phyloP scores from a whole-genome alignment of 2,329 filamentous ascomycete genomes.

The Colletotrichum zoysiae region DNA sequence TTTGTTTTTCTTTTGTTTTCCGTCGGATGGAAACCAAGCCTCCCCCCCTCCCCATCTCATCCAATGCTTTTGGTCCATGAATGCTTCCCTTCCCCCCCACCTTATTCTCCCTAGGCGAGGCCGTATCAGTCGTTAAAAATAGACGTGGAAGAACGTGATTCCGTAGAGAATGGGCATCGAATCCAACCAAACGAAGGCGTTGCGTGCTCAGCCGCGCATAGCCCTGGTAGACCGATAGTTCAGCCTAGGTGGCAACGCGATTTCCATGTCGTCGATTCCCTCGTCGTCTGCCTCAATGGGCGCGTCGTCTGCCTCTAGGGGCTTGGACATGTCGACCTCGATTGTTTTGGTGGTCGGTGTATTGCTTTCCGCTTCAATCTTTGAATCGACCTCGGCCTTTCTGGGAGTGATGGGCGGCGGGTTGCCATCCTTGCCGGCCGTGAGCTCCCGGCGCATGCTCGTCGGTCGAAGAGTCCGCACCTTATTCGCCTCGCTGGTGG shows the following conservation, averaged over 20 bases:
- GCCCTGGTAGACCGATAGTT: constrained; percentile 58
- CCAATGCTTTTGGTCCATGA: constrained; percentile 29
- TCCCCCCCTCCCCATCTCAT: not conserved
- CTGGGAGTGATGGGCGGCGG: constrained; percentile 36
- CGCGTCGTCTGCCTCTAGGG: constrained; percentile 35
- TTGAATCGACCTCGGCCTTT: constrained; percentile 51
- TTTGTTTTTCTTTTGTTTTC: not conserved
- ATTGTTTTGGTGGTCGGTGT: constrained; percentile 17
- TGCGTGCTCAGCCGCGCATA: constrained; percentile 47
- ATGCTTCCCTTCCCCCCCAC: not conserved
- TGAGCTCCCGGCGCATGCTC: constrained; percentile 63
- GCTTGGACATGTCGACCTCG: constrained; percentile 35
- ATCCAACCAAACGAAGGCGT: not conserved
- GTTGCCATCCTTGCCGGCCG: constrained; percentile 44
- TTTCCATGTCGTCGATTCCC: constrained; percentile 54
- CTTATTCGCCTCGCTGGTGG: constrained; percentile 55
- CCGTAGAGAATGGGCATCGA: not conserved
- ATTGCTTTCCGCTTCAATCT: constrained; percentile 41
- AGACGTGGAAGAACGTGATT: constrained; percentile 1
- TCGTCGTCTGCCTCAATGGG: constrained; percentile 55
- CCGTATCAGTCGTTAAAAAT: constrained; percentile 38
- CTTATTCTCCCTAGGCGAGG: constrained; percentile 25
- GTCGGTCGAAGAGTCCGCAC: constrained; percentile 64
- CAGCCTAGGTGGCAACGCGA: constrained; percentile 51
- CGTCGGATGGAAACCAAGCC: constrained; percentile 10